Evolutionary conservation across 495 filamentous ascomycete genomes (phyloP), one percentile per base, ranked within the genome.

Genomic region (Podospora tetraspora): DNA sequence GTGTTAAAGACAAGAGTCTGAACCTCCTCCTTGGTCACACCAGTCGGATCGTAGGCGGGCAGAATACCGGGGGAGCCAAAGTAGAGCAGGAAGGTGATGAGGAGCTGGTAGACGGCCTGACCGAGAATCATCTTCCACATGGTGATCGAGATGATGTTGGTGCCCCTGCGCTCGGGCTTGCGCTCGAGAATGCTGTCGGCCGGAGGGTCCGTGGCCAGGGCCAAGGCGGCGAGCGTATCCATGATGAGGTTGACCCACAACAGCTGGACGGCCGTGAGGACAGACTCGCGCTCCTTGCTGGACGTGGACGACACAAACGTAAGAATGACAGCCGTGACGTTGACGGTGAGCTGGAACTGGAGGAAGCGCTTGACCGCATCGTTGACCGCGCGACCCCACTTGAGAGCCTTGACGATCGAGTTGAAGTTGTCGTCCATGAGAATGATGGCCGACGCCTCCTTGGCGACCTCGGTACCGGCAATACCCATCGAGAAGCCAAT

Each of bases 111-210:
- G 37, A 94, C 80, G 5, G 92, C 89, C 73, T 96, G 91, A 24
- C 92, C 92, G 34, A 94, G 83, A 67, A 96, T 95, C 92, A 96
- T 96, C 79, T 96, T 96, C 92, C 92, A 96, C 92, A 96, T 96
- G 32, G 88, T 93, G 25, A 89, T 79, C 4, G 91, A 92, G 74
- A 96, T 90, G 23, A 96, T 86, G 6, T 88, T 85, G 37, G 91
- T 86, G 16, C 84, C 86, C 76, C 91, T 93, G n/a, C 87, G 88
- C 21, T 91, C 88, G n/a, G 92, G 92, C 76, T 92, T 92, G 57
- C 92, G 88, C 69, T 96, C 81, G 34, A 96, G 79, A 59, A 96
- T 91, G 65, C 89, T 88, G 57, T 90, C 88, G 0, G 88, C 89
- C 27, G 92, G 92, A 34, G 90, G 89, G 71, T 96, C 92, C 8